Evolutionary conservation across 805 yeast species (phyloP).

Genomic region (Saccharomyces eubayanus): DNA sequence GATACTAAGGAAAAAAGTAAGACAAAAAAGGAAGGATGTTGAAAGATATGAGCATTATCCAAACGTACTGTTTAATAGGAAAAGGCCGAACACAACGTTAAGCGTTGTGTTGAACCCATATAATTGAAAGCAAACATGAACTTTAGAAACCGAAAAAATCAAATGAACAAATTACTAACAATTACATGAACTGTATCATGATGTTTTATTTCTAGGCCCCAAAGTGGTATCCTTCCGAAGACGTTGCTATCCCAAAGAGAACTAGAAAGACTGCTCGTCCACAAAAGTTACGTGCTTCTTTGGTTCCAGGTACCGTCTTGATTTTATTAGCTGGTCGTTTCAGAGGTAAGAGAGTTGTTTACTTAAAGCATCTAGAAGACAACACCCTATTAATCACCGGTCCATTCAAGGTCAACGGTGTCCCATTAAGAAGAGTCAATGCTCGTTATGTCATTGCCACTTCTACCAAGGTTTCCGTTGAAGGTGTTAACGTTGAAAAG

Average conservation of each 20-base stretch:
- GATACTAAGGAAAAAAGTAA: background rate
- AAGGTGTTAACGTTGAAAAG: slow-evolving; percentile 77
- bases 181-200: background rate
- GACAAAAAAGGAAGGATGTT: no score
- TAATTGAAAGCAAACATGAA: background rate
- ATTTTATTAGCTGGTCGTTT: slow-evolving; percentile 97
- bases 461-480: slow-evolving; percentile 80
- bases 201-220: slow-evolving; percentile 45
- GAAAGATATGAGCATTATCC: no score
- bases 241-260: slow-evolving; percentile 78
- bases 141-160: background rate
- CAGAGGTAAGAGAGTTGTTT: slow-evolving; percentile 99
- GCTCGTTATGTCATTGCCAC: slow-evolving; percentile 98
- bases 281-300: slow-evolving; percentile 89
- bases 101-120: background rate
- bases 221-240: slow-evolving; percentile 93
- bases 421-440: slow-evolving; percentile 98
- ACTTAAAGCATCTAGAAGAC: slow-evolving; percentile 94
- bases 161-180: slow-evolving; percentile 12
- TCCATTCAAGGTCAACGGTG: slow-evolving; percentile 99
- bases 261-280: slow-evolving; percentile 88
- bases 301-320: slow-evolving; percentile 96
- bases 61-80: background rate
- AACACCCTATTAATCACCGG: slow-evolving; percentile 95
- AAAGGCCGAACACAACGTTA: background rate